Percentiles rank a stretch among this genome's conserved stretches.
phyloP scores from a whole-genome alignment of 108 stramenopile genomes.

The Pseudonitzschia multistriata region DNA sequence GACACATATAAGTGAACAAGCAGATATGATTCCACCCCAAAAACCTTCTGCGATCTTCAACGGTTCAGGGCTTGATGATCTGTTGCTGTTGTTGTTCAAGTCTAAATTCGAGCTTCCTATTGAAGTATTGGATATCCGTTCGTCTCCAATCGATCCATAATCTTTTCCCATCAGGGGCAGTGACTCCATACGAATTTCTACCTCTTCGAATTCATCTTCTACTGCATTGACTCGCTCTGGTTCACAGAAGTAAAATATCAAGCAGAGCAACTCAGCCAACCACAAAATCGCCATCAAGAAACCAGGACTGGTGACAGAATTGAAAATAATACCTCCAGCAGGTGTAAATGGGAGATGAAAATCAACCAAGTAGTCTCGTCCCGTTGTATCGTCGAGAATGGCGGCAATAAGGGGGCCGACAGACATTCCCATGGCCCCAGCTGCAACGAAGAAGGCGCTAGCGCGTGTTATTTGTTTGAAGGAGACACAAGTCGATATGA shows the following conservation, averaged over 20 bases:
- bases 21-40: conserved; percentile 16
- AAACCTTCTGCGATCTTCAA: background rate
- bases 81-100: background rate
- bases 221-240: conserved; percentile 52
- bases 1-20: conserved; percentile 34
- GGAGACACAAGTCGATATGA: conserved; percentile 57
- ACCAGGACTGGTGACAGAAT: conserved; percentile 52
- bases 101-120: background rate
- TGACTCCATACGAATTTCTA: background rate
- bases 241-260: conserved; percentile 56
- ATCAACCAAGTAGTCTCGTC: conserved; percentile 51
- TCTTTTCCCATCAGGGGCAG: background rate
- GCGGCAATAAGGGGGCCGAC: conserved; percentile 67
- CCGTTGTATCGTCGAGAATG: conserved; percentile 49
- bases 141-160: background rate
- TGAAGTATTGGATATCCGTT: background rate
- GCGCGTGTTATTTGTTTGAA: conserved; percentile 59
- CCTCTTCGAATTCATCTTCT: background rate
- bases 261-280: conserved; percentile 42
- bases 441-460: conserved; percentile 62
- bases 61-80: background rate
- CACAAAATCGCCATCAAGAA: conserved; percentile 65
- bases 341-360: conserved; percentile 50
- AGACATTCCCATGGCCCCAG: conserved; percentile 68
- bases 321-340: conserved; percentile 47